Conservation (phyloP, 306 rosid genomes). For the Quercus parvula region DNA sequence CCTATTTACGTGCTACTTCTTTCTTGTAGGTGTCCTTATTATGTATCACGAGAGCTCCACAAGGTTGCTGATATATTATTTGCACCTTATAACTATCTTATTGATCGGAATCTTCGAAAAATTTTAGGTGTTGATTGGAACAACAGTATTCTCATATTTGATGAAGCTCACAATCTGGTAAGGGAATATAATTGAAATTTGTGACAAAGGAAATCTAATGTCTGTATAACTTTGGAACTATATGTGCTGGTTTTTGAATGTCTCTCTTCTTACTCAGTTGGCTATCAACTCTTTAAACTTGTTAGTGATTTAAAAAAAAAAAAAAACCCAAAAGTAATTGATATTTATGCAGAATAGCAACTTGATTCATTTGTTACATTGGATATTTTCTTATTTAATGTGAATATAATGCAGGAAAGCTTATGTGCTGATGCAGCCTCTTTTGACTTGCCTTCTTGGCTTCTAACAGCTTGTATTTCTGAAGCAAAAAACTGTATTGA, state of each 20-base stretch:
- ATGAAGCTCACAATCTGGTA: constrained; percentile 98
- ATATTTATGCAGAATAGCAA: background rate
- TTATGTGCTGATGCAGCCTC: constrained; percentile 97
- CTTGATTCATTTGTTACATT: constrained; percentile 18
- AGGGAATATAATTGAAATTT: constrained; percentile 19
- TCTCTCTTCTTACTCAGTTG: constrained; percentile 15
- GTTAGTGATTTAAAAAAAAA: background rate
- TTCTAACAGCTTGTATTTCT: constrained; percentile 78
- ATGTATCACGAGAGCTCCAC: constrained; percentile 82
- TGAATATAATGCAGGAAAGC: constrained; percentile 68
- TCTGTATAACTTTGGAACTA: background rate
- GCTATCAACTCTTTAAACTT: constrained; percentile 17
- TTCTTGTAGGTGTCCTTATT: constrained; percentile 82
- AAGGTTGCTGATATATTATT: constrained; percentile 75
- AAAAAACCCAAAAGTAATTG: background rate
- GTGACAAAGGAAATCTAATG: constrained; percentile 13
- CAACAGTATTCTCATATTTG: constrained; percentile 85
- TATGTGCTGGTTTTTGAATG: constrained; percentile 9
- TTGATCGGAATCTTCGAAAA: constrained; percentile 63
- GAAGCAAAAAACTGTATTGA: constrained; percentile 80
- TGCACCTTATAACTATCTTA: constrained; percentile 95
- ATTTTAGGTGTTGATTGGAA: constrained; percentile 54
- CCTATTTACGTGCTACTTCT: constrained; percentile 18
- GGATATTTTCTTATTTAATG: constrained; percentile 18
- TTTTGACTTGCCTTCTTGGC: constrained; percentile 89